These are phyloP conservation scores for Trichoderma guizhouense DNA, from an alignment of 2,329 filamentous ascomycete genomes.

Conservation along the genomic window DNA sequence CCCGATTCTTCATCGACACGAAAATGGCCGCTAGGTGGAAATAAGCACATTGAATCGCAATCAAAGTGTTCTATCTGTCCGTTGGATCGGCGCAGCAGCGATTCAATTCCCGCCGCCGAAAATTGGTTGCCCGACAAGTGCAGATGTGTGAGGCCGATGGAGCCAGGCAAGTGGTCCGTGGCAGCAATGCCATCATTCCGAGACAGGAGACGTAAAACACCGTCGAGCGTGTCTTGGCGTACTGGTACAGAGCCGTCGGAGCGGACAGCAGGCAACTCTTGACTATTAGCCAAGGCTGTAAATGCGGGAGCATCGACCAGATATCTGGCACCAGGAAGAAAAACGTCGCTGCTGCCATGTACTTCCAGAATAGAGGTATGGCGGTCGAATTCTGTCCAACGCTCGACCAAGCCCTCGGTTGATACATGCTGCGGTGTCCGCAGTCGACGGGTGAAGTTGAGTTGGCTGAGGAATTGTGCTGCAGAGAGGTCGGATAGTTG, in stretches of 20 bases:
- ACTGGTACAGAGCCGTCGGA: constrained; percentile 27
- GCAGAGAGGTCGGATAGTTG: constrained; percentile 47
- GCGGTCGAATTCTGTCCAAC: not conserved
- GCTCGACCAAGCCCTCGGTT: not conserved
- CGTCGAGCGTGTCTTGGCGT: constrained; percentile 30
- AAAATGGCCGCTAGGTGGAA: constrained; percentile 23
- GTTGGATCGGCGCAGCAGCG: constrained; percentile 40
- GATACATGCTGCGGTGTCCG: not conserved
- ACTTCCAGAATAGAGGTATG: not conserved
- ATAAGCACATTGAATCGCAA: constrained; percentile 41
- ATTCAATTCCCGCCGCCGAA: constrained; percentile 41
- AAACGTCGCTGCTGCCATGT: constrained; percentile 36
- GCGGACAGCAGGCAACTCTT: constrained; percentile 25
- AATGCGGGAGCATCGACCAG: constrained; percentile 46
- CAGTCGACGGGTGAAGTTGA: not conserved
- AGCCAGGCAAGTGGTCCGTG: constrained; percentile 22
- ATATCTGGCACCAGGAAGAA: constrained; percentile 46
- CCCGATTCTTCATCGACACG: not conserved
- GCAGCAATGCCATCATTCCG: constrained; percentile 23
- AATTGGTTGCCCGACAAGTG: constrained; percentile 50
- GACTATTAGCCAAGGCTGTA: not conserved
- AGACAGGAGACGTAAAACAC: constrained; percentile 23
- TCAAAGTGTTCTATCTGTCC: constrained; percentile 53
- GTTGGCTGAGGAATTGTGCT: constrained; percentile 11
- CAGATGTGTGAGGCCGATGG: constrained; percentile 49